Base-by-base conservation (phyloP, 305 asterid species). In the Caryopteris hybrid region DNA sequence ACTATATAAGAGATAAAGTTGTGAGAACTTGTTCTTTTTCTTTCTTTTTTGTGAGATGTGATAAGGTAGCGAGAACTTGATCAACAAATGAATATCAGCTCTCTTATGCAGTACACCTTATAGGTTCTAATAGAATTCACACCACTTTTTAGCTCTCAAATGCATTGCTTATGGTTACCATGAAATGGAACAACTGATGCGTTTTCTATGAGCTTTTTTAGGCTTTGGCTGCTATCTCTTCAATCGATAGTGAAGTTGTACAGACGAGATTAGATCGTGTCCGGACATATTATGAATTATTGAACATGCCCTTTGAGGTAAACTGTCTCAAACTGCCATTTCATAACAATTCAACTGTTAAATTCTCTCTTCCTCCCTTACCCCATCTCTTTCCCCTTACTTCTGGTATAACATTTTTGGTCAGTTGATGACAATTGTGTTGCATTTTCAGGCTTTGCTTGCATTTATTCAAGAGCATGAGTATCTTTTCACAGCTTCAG, bases 261-360 rank as follows among this genome's bases (percentile, higher is more conserved):
- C 97, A 84, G 73, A 83, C 76, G 83, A 89, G 85, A 80, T 78
- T 95, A 61, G 99, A 95, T 76, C 95, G 78, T 66, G 96, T 95
- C 56, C 87, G 98, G 18, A 89, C 95, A 41, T 95, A 88, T 76
- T 95, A 88, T 77, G 99, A 91, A 85, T 83, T 91, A 25, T 70
- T 95, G 67, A 95, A 91, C 83, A 84, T 95, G 97, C 99, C 99
- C 38, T 88, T 91, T 71, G 98, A 95, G 96, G 99, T 95, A 83
- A 87, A 65, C 39, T 57, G 58, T 74, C 68, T n/a, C 27, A 41
- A 50, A 55, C 55, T 55, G 29, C 33, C 29, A 23, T 22, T 62
- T 67, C 21, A 38, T 36, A 51, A 41, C 67, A 68, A 16, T 55
- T 57, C 25, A 12, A 52, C 43, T n/a, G 6, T 52, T 11, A 20